Conservation (phyloP, 768 basidiomycete genomes). For the Serendipita sp. region DNA sequence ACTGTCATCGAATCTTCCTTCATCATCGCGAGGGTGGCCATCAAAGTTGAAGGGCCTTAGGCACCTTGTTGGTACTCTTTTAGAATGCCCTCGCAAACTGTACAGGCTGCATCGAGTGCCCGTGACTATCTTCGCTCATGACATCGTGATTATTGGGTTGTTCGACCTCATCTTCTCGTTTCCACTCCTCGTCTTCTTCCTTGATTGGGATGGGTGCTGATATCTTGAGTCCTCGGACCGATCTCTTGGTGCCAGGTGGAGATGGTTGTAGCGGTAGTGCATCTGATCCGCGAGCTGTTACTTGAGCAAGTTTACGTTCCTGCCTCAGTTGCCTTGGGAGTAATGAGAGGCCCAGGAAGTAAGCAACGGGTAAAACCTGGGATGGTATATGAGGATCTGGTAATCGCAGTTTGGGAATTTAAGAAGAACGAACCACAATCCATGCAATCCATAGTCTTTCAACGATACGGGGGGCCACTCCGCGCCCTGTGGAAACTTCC, state of each 20-base stretch:
- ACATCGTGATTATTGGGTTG: not conserved
- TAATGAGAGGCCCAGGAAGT: slow-evolving; percentile 28
- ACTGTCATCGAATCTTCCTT: too few relatives aligned
- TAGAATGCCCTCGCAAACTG: not conserved
- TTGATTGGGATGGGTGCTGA: not conserved
- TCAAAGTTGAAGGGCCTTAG: too few relatives aligned
- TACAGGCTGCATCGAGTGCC: not conserved
- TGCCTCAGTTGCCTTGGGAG: slow-evolving; percentile 34
- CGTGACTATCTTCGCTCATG: slow-evolving; percentile 4
- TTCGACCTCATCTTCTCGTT: not conserved
- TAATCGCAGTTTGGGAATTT: not conserved
- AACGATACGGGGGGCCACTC: slow-evolving; percentile 20
- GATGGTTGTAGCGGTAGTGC: not conserved
- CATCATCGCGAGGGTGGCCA: too few relatives aligned
- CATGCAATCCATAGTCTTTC: slow-evolving; percentile 33
- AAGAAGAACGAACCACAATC: slow-evolving; percentile 27
- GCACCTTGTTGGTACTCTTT: too few relatives aligned
- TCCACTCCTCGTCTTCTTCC: not conserved
- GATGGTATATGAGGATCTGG: slow-evolving; percentile 5
- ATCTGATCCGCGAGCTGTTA: not conserved
- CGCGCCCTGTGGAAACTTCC: slow-evolving; percentile 31
- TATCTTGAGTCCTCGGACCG: not conserved
- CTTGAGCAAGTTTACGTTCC: slow-evolving; percentile 19
- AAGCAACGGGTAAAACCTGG: slow-evolving; percentile 31
- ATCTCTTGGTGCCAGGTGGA: not conserved